Percentiles rank a stretch among this genome's conserved stretches.
Evolutionary conservation across 306 rosid species (phyloP).

Genomic region (Prunus armeniaca): DNA sequence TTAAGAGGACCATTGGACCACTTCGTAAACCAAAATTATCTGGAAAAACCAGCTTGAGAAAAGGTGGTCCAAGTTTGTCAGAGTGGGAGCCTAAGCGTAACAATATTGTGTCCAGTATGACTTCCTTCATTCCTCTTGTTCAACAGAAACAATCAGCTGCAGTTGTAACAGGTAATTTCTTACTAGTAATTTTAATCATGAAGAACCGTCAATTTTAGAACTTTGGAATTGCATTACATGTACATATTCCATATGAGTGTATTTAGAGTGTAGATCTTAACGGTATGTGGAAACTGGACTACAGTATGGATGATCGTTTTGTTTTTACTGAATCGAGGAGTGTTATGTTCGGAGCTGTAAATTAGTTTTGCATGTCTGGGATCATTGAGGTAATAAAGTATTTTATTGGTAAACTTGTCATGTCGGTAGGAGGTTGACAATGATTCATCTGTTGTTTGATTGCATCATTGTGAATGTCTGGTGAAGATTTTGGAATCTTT

Average conservation of each 20-base stretch:
- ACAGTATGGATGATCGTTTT: not conserved
- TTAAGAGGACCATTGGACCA: constrained; percentile 47
- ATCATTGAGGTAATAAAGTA: not conserved
- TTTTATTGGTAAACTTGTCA: not conserved
- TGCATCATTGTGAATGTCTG: not conserved
- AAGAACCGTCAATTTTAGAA: not conserved
- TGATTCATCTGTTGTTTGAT: not conserved
- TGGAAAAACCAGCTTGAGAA: constrained; percentile 48
- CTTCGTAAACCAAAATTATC: constrained; percentile 56
- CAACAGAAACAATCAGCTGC: constrained; percentile 88
- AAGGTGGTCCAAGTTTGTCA: constrained; percentile 38
- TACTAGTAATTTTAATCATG: not conserved
- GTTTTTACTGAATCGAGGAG: not conserved
- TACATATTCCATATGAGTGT: not conserved
- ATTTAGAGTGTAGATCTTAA: not conserved
- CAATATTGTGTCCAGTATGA: constrained; percentile 67
- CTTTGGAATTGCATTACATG: not conserved
- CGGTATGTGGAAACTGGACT: not conserved
- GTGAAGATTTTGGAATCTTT: not conserved
- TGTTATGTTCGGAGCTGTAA: not conserved
- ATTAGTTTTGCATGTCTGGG: not conserved
- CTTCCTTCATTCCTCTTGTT: constrained; percentile 92
- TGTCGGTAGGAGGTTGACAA: not conserved
- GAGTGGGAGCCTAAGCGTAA: constrained; percentile 42
- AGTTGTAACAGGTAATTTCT: constrained; percentile 57